These are phyloP conservation scores for Metschnikowia hibisci DNA, from an alignment of 805 yeast species.

Conservation along the genomic window DNA sequence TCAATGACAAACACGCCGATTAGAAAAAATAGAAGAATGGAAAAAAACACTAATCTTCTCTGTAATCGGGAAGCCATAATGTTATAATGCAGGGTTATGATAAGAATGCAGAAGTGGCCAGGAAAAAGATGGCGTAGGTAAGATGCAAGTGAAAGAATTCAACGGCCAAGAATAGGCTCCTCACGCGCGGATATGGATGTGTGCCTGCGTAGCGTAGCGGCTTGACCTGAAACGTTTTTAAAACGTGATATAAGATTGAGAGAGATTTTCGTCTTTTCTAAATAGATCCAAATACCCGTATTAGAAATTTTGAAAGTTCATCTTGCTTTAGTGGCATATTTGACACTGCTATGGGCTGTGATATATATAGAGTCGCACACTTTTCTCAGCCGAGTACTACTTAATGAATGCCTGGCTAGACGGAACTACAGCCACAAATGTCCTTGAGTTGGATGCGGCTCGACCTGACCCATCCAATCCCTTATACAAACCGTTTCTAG, in stretches of 20 bases:
- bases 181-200: too few relatives aligned
- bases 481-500: constrained; percentile 8
- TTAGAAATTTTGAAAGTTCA: too few relatives aligned
- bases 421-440: neutral
- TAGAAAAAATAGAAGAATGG: constrained; percentile 14
- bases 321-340: too few relatives aligned
- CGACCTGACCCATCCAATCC: constrained; percentile 10
- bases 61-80: constrained; percentile 14
- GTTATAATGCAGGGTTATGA: neutral
- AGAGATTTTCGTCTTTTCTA: too few relatives aligned
- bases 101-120: neutral
- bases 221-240: too few relatives aligned
- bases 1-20: constrained; percentile 16
- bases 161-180: too few relatives aligned
- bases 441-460: constrained; percentile 1
- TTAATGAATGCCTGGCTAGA: constrained; percentile 10
- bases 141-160: too few relatives aligned
- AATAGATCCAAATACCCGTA: too few relatives aligned
- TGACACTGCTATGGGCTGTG: too few relatives aligned
- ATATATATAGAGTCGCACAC: neutral
- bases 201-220: too few relatives aligned
- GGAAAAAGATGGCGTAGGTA: too few relatives aligned
- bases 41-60: constrained; percentile 8
- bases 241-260: too few relatives aligned
- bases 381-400: neutral